phyloP scores from a whole-genome alignment of 2,329 filamentous ascomycete species.

The Penicillium expansum region DNA sequence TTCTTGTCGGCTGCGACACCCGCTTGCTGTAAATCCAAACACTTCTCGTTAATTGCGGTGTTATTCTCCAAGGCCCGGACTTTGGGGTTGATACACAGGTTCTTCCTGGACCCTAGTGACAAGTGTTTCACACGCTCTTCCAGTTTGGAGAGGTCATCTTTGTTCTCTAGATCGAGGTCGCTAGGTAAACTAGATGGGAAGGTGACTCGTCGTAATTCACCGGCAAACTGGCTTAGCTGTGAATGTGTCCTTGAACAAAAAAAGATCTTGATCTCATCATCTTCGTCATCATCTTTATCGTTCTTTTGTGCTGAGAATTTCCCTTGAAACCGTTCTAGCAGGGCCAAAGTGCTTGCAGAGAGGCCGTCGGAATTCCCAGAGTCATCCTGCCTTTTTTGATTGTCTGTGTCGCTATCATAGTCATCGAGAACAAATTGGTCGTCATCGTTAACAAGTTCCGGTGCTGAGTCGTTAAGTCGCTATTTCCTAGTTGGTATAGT shows the following conservation, averaged over 20 bases:
- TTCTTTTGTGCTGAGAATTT: constrained; percentile 31
- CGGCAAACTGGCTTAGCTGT: constrained; percentile 82
- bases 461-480: constrained; percentile 27
- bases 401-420: constrained; percentile 63
- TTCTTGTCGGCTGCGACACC: constrained; percentile 59
- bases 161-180: constrained; percentile 28
- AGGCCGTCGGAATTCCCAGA: constrained; percentile 48
- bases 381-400: constrained; percentile 25
- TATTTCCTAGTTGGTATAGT: constrained; percentile 11
- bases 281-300: constrained; percentile 51
- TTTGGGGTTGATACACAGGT: constrained; percentile 82
- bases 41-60: constrained; percentile 88
- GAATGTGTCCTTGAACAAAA: constrained; percentile 93
- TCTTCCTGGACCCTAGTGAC: constrained; percentile 80
- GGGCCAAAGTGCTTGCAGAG: constrained; percentile 70
- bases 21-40: constrained; percentile 82
- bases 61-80: constrained; percentile 68
- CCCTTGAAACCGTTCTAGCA: constrained; percentile 67
- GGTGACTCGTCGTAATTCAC: constrained; percentile 73
- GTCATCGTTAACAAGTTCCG: constrained; percentile 50
- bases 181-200: constrained; percentile 69
- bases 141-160: constrained; percentile 28
- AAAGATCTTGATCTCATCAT: constrained; percentile 74
- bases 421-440: constrained; percentile 73
- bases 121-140: constrained; percentile 72